Evolutionary conservation across 75 land plant genomes (phyloP), one percentile per base, ranked within the genome.

Genomic region (Cupressus sempervirens): DNA sequence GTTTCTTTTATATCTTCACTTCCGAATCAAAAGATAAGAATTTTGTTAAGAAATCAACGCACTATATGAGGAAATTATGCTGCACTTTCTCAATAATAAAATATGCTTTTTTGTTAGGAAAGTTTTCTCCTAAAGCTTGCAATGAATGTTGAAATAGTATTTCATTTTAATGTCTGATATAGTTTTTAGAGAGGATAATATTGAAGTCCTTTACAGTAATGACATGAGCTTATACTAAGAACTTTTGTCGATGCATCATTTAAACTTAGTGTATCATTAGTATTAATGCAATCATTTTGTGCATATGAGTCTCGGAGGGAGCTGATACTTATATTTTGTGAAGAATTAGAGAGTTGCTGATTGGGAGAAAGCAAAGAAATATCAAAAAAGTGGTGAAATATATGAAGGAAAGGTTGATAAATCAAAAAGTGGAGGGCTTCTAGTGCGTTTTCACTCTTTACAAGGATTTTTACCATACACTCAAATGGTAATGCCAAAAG

Each of bases 401-500:
- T 90, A 89, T 86, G 90, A 93, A 74, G 96, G 96, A n/a, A 93
- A 88, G 50, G 83, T 97, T 84, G 99, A 94, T 87, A 94, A 91
- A 36, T 92, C 86, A 85, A 97, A 97, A 86, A 89, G 83, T 82
- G 99, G 99, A 46, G 99, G 99, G 14, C 83, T 97, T 83, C 86
- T 95, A 45, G 91, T 97, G 38, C 94, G 96, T 30, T 95, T 95
- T 85, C 87, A 86, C 82, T 93, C 93, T 9, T 88, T 97, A 50
- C 85, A 91, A 82, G 99, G 96, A 9, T 97, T 95, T 91, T 87
- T 95, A 84, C 99, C 99, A 23, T 97, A 84, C 81, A 91, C 99
- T 80, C 96, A 92, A 83, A 82, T 95, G 86, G 87, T 88, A 58
- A 82, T 86, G 26, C 87, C 90, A 72, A 90, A 87, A 95, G 98